Evolutionary conservation across 495 filamentous ascomycete genomes (phyloP), one percentile per base, ranked within the genome.

Genomic region (Delitschia confertaspora): DNA sequence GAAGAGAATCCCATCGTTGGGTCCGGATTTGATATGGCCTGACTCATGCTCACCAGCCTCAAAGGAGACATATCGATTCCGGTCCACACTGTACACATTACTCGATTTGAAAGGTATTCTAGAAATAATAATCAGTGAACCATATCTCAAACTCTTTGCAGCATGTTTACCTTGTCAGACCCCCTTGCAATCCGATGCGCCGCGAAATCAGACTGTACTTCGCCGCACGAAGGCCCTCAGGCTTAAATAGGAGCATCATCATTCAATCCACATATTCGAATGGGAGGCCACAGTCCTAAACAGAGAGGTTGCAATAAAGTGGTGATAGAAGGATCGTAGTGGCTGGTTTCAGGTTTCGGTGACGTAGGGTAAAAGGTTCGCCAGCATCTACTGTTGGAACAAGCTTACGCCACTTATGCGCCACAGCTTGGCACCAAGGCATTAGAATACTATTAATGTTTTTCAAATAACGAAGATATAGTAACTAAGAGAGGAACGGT

Each of bases 1-100:
- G 63, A 88, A 98, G 5, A 98, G 54, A 18, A 95, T 78, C 0
- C 78, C 79, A 65, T 95, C 86, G 44, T 82, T 81, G 0, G 78
- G 62, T 1, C 61, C 68, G 4, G 82, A 59, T 16, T 72, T 62
- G 46, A 98, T 93, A 58, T 95, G 88, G 2, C 91, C 89, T 6
- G 68, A 70, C 51, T 79, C 71, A 42, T 73, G 62, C 21, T 74
- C 69, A 18, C 69, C 72, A 0, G 68, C 65, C 23, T 70, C 38
- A 3, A 50, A 23, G 10, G 52, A 36, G 8, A 36, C 47, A 35
- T 31, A 29, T 16, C 51, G 45, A 2, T 14, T 36, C 30, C 16
- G 29, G 2, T 16, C 9, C n/a, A 16, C 20, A 30, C 30, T 27
- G 21, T 26, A 16, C 19, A 16, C 27, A 6, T 44, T 30, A 16